These are phyloP conservation scores for Lyophyllum atratum DNA, from an alignment of 768 basidiomycete genomes.

Conservation along the genomic window DNA sequence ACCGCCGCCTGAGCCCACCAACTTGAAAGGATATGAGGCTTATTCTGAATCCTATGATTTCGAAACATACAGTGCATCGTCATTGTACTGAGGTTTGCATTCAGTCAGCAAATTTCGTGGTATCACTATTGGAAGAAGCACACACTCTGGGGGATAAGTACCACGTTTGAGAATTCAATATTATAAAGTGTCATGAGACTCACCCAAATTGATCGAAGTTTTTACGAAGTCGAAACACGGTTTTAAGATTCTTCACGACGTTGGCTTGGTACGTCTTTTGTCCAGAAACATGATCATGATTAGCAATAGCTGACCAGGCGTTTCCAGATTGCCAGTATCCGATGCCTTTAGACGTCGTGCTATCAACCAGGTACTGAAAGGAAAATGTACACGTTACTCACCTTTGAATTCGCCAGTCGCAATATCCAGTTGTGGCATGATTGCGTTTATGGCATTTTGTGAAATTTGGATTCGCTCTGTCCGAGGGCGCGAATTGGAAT, in stretches of 20 bases:
- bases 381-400: constrained; percentile 16
- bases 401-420: constrained; percentile 46
- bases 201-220: constrained; percentile 47
- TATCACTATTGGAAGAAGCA: background rate
- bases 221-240: constrained; percentile 36
- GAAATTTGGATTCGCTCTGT: constrained; percentile 42
- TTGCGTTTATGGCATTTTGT: constrained; percentile 41
- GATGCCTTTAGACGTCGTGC: constrained; percentile 34
- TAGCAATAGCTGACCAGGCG: constrained; percentile 51
- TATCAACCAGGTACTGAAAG: background rate
- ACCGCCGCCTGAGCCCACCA: constrained; percentile 60
- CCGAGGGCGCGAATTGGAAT: constrained; percentile 36
- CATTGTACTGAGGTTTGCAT: constrained; percentile 41
- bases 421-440: constrained; percentile 37
- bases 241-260: constrained; percentile 42
- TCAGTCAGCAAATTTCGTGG: constrained; percentile 9
- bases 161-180: background rate
- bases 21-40: constrained; percentile 19
- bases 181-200: background rate
- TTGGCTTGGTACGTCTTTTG: constrained; percentile 35
- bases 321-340: constrained; percentile 58
- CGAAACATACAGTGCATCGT: constrained; percentile 44
- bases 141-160: constrained; percentile 4
- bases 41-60: background rate
- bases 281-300: constrained; percentile 41